These are phyloP conservation scores for Volvox carteri DNA, from an alignment of 163 green algal genomes.

Conservation along the genomic window DNA sequence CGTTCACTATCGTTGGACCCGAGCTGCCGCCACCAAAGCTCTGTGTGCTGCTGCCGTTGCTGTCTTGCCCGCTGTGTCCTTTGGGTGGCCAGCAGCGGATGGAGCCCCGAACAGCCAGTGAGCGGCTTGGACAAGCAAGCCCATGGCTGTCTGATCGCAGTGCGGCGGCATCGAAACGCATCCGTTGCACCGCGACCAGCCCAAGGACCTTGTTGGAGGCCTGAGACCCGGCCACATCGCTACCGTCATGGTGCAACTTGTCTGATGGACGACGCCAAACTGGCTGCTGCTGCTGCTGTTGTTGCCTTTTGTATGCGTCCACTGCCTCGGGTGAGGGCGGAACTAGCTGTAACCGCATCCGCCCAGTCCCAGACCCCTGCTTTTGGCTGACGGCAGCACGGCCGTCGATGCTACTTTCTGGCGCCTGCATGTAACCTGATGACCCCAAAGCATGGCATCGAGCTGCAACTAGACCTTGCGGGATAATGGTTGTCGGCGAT, in stretches of 20 bases:
- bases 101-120: background rate
- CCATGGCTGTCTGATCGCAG: background rate
- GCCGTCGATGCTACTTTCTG: background rate
- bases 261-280: background rate
- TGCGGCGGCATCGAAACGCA: conserved; percentile 4
- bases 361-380: background rate
- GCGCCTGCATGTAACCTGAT: background rate
- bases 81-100: background rate
- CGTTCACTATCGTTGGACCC: background rate
- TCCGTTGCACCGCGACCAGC: conserved; percentile 3
- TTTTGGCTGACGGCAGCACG: background rate
- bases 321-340: conserved; percentile 15
- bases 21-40: background rate
- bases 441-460: conserved; percentile 17
- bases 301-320: conserved; percentile 2
- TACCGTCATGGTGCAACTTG: background rate
- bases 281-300: background rate
- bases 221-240: background rate
- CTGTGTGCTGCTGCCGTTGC: background rate
- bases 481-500: conserved; percentile 1
- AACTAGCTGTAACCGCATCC: conserved; percentile 13
- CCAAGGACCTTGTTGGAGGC: background rate
- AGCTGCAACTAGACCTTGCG: conserved; percentile 1
- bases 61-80: background rate
- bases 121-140: background rate